A percentile compares a stretch with the other conserved stretches of the same genome.
phyloP scores from a whole-genome alignment of 192 early-diverging fungal genomes.

The Helicostylum pulchrum region DNA sequence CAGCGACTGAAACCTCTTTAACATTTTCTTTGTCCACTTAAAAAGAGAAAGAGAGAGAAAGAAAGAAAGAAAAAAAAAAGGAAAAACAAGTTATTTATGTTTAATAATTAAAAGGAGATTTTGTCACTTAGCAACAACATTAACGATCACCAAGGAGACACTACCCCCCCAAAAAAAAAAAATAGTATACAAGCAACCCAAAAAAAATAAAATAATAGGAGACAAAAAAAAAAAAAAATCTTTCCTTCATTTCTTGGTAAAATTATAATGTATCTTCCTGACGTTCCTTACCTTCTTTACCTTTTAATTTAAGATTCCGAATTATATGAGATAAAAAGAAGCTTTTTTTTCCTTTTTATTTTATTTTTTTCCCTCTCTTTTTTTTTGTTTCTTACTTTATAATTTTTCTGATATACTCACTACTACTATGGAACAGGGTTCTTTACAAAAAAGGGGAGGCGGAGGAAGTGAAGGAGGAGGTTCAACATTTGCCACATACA shows the following conservation, averaged over 20 bases:
- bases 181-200: too few relatives aligned
- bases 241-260: too few relatives aligned
- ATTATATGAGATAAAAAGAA: neutral
- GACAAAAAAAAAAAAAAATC: too few relatives aligned
- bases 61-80: neutral
- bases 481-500: constrained; percentile 4
- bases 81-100: neutral
- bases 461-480: neutral
- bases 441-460: neutral
- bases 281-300: constrained; percentile 16
- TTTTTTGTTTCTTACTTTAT: neutral
- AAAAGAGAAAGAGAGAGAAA: constrained; percentile 1
- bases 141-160: too few relatives aligned
- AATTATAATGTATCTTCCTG: constrained; percentile 13
- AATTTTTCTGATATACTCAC: too few relatives aligned
- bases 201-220: too few relatives aligned
- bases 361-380: neutral
- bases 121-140: too few relatives aligned
- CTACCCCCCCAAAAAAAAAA: too few relatives aligned
- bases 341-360: neutral
- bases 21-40: neutral
- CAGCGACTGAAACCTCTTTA: constrained; percentile 10
- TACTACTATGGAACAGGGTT: neutral
- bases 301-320: constrained; percentile 6
- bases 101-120: too few relatives aligned